phyloP scores from a whole-genome alignment of 2,329 filamentous ascomycete species.

The Stachybotrys echinatus region DNA sequence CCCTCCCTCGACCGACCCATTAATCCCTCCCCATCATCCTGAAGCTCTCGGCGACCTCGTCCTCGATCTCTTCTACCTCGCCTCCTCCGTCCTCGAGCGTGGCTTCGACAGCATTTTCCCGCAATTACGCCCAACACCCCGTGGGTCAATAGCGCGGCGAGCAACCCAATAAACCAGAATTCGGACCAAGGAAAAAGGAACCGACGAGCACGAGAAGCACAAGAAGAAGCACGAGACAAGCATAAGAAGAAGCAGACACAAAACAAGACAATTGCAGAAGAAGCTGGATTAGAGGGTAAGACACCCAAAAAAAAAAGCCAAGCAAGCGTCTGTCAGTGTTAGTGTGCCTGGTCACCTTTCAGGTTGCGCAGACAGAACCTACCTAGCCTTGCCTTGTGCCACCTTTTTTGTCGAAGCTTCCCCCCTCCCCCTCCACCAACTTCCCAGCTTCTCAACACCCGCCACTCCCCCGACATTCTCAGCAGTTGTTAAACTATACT shows the following conservation, averaged over 20 bases:
- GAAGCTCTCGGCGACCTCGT: background rate
- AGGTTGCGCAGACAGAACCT: background rate
- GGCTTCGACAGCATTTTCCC: background rate
- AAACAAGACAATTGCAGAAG: background rate
- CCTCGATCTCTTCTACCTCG: background rate
- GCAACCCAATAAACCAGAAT: too few species aligned
- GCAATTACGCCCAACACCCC: too few species aligned
- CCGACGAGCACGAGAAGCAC: background rate
- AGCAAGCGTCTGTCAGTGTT: background rate
- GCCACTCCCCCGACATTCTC: background rate
- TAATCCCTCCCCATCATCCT: constrained; percentile 2
- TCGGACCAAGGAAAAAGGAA: background rate
- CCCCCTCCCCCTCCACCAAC: background rate
- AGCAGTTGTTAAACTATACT: background rate
- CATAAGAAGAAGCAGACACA: background rate
- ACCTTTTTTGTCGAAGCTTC: background rate
- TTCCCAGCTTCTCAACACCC: background rate
- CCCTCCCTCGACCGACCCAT: constrained; percentile 1
- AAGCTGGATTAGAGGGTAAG: background rate
- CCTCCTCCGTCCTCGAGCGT: background rate
- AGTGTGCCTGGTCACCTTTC: background rate
- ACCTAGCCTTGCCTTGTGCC: background rate
- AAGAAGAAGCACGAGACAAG: background rate
- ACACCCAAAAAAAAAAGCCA: background rate
- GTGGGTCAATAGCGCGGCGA: too few species aligned